Conservation (phyloP, 2,329 filamentous ascomycete genomes). For the Teratosphaeria epicoccoides region DNA sequence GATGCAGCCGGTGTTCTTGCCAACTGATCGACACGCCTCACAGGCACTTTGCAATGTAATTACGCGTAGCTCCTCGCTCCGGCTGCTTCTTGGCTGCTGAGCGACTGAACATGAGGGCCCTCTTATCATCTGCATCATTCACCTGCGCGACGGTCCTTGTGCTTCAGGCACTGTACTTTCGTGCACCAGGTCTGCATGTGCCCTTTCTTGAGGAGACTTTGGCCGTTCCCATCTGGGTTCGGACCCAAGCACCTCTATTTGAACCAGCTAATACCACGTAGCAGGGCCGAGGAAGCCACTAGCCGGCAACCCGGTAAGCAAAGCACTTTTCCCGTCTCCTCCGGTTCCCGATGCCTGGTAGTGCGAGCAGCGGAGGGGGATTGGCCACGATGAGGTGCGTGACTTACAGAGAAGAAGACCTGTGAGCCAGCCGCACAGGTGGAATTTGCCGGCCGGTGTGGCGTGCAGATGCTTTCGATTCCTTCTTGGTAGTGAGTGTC, state of each 20-base stretch:
- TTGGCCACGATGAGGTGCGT: background rate
- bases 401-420: slow-evolving; percentile 11
- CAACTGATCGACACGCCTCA: background rate
- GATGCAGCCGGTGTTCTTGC: background rate
- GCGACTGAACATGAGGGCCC: background rate
- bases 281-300: background rate
- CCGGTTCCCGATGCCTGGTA: slow-evolving; percentile 9
- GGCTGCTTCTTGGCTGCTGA: background rate
- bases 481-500: slow-evolving; percentile 6
- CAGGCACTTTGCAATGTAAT: background rate
- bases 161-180: background rate
- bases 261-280: background rate
- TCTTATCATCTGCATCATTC: background rate
- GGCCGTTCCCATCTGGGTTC: too few relatives aligned
- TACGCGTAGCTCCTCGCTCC: background rate
- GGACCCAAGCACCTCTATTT: background rate
- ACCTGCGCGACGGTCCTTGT: background rate
- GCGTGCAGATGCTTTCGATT: slow-evolving; percentile 23
- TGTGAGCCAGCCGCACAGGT: slow-evolving; percentile 12
- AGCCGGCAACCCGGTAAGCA: background rate
- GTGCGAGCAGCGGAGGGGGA: background rate
- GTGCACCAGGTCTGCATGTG: background rate
- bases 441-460: slow-evolving; percentile 10
- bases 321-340: background rate
- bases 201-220: too few relatives aligned